Evolutionary conservation across 2,329 filamentous ascomycete species (phyloP).

Genomic region (Teratosphaeriaceae sp.): DNA sequence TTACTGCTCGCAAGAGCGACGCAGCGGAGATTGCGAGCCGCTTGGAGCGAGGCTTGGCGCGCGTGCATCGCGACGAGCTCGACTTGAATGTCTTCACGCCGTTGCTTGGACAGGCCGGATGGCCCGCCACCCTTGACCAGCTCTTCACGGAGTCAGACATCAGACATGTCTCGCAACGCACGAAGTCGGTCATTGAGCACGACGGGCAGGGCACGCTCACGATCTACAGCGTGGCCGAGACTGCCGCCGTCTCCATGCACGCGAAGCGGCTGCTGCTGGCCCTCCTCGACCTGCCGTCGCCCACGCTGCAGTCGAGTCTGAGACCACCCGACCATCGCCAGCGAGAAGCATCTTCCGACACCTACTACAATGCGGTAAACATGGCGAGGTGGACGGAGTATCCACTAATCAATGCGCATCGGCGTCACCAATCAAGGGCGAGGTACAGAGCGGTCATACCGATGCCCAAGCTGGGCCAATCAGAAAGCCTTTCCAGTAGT

Average conservation of each 20-base stretch:
- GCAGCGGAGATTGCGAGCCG: conserved; percentile 22
- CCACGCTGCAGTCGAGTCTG: not conserved
- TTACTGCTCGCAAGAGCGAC: conserved; percentile 24
- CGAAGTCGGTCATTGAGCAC: conserved; percentile 11
- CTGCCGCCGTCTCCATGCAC: not conserved
- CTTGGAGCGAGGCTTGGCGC: conserved; percentile 15
- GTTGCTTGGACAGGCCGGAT: not conserved
- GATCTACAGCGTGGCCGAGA: conserved; percentile 10
- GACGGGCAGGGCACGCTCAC: conserved; percentile 6
- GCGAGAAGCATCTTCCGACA: not conserved
- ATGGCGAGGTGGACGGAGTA: not conserved
- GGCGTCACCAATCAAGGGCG: not conserved
- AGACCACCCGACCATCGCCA: not conserved
- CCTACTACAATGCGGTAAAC: not conserved
- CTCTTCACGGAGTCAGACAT: conserved; percentile 16
- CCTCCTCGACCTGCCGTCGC: conserved; percentile 11
- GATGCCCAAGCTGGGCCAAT: not conserved
- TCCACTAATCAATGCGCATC: not conserved
- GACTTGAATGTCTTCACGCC: conserved; percentile 11
- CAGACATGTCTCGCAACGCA: conserved; percentile 13
- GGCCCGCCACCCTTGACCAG: not conserved
- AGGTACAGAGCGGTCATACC: not conserved
- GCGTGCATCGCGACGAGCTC: conserved; percentile 11
- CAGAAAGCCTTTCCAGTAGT: no score
- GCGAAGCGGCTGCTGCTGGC: conserved; percentile 14